These are phyloP conservation scores for Rhododendron ferrugineum DNA, from an alignment of 148 eudicot species.

Conservation along the genomic window DNA sequence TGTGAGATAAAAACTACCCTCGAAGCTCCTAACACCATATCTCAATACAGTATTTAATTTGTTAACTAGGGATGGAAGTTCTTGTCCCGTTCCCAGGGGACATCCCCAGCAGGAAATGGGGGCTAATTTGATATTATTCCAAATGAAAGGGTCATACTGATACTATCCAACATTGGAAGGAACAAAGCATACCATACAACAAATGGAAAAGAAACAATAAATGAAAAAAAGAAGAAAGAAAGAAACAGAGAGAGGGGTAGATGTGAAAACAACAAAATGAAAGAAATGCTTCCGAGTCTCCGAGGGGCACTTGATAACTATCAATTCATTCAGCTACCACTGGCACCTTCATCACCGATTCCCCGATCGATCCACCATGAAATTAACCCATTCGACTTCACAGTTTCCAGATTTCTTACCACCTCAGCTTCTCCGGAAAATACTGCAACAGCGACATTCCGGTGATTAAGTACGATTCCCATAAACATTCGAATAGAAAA, in stretches of 20 bases:
- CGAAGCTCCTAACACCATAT: too few relatives aligned
- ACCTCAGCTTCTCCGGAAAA: slow-evolving; percentile 37
- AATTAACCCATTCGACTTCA: background rate
- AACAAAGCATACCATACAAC: background rate
- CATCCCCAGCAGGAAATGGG: too few relatives aligned
- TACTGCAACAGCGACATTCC: slow-evolving; percentile 24
- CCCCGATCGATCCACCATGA: background rate
- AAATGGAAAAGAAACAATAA: background rate
- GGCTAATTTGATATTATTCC: background rate
- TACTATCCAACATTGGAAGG: background rate
- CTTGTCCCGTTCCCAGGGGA: too few relatives aligned
- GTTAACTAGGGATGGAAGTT: too few relatives aligned
- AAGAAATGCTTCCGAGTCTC: background rate
- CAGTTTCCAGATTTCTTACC: slow-evolving; percentile 25
- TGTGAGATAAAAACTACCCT: too few relatives aligned
- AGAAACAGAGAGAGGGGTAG: background rate
- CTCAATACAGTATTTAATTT: too few relatives aligned
- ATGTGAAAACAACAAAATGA: background rate
- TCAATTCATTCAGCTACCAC: background rate
- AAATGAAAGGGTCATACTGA: background rate
- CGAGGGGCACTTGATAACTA: background rate
- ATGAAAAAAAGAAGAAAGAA: background rate
- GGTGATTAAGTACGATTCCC: too few relatives aligned
- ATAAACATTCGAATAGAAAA: background rate
- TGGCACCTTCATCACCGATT: slow-evolving; percentile 2